Base-by-base conservation (phyloP, 83 land plant genomes). In the Larix sibirica region DNA sequence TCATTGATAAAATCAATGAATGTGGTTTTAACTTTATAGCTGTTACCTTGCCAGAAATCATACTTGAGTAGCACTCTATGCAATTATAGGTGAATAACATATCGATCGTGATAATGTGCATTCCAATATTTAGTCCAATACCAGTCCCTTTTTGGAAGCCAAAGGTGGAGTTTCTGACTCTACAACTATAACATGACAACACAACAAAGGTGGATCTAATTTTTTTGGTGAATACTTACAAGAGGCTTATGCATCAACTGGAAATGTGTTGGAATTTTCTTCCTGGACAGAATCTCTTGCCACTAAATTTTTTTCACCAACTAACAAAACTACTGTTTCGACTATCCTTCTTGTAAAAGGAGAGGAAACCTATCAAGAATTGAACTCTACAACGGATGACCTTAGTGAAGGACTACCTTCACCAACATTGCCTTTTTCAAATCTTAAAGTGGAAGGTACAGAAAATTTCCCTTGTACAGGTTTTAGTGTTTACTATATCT, bases 401-500 rank as follows among this genome's bases (percentile, higher is more conserved):
- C 56, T 47, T 18, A 56, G 36, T 50, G 17, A 0, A 54, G 61
- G 20, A 10, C 79, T 76, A 5, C 56, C 61, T 76, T 54, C 79
- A 76, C 61, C 36, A 23, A 31, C 60, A 54, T 44, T 26, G 9
- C 33, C 36, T 47, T 76, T 76, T 26, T 76, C 61, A 50, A 20
- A 76, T 76, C 8, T 50, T 9, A 54, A 47, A 76, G 79, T 38
- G 17, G 79, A 76, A 76, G 61, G 61, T 54, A 76, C 33, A 1
- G 14, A 76, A 1, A 54, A 26, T 4, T 23, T 54, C 18, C 54
- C 60, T 54, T n/a, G 20, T 18, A 18, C 12, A 36, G 4, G 16
- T 50, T 50, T 9, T 50, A 50, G 56, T 50, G n/a, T 17, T 69
- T 69, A 23, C 26, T 73, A 54, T 12, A 73, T 24, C 26, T 73